Conservation (phyloP, 1,284 basidiomycete species). For the Rhizoctonia solani region DNA sequence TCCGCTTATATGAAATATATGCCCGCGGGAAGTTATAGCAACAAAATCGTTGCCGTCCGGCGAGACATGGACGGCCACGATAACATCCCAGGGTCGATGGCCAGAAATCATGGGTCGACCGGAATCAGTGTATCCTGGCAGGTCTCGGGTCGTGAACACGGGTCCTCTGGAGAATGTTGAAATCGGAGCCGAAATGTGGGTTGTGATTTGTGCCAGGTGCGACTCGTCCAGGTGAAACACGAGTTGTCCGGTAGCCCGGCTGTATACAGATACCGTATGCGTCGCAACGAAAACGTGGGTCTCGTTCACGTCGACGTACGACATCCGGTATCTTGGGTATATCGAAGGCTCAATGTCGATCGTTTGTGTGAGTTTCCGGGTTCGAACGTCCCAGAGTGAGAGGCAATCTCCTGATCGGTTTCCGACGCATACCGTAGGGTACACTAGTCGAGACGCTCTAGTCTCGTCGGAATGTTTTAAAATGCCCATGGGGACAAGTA, state of each 20-base stretch:
- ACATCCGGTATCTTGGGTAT: background rate
- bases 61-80: constrained; percentile 19
- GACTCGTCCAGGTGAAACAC: constrained; percentile 16
- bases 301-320: constrained; percentile 24
- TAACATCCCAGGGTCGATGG: background rate
- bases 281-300: constrained; percentile 22
- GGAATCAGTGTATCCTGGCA: background rate
- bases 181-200: background rate
- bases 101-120: background rate
- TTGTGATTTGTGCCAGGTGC: background rate
- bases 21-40: constrained; percentile 10
- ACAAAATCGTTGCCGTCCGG: constrained; percentile 25
- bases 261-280: constrained; percentile 12
- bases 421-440: constrained; percentile 25
- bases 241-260: constrained; percentile 16
- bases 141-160: background rate
- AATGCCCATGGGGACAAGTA: constrained; percentile 16
- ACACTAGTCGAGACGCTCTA: constrained; percentile 8
- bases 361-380: constrained; percentile 1
- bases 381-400: constrained; percentile 25
- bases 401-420: background rate
- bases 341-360: constrained; percentile 13
- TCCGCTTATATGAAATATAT: constrained; percentile 12
- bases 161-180: background rate
- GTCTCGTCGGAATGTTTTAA: background rate